Percentiles rank a stretch among this genome's conserved stretches.
Evolutionary conservation across 331 rosid genomes (phyloP).

Genomic region (Arachis monticola): DNA sequence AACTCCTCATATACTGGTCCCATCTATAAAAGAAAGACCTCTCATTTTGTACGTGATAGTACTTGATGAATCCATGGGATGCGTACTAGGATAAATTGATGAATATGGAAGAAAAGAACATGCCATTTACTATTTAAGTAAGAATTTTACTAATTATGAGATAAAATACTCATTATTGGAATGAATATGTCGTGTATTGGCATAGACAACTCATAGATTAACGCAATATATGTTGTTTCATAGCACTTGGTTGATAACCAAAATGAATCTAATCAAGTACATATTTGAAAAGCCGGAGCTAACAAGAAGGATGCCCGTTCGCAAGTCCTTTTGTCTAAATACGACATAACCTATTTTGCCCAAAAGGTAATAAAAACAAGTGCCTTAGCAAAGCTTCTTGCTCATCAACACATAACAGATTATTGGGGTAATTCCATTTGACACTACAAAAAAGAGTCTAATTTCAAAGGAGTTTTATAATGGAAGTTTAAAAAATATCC

Average conservation of each 20-base stretch:
- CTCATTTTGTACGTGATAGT: not conserved
- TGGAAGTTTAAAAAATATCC: no score
- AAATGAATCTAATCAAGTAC: not conserved
- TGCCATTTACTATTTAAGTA: no score
- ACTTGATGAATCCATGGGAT: not conserved
- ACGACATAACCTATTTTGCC: no score
- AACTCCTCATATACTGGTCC: not conserved
- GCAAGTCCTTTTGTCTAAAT: not conserved
- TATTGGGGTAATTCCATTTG: not conserved
- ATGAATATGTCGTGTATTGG: no score
- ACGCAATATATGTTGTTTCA: not conserved
- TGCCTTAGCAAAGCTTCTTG: not conserved
- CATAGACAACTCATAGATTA: not conserved
- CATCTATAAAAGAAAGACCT: not conserved
- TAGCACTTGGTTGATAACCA: not conserved
- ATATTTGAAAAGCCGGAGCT: not conserved
- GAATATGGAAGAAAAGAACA: no score
- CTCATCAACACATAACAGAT: not conserved
- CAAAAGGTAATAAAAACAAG: not conserved
- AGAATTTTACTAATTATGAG: no score
- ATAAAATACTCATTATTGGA: not conserved
- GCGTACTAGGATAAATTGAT: not conserved
- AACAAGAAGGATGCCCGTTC: not conserved
- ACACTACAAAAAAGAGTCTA: not conserved
- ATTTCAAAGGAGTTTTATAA: no score